Evolutionary conservation across 176 grass and related monocot species (phyloP).

Genomic region (Olyra latifolia): DNA sequence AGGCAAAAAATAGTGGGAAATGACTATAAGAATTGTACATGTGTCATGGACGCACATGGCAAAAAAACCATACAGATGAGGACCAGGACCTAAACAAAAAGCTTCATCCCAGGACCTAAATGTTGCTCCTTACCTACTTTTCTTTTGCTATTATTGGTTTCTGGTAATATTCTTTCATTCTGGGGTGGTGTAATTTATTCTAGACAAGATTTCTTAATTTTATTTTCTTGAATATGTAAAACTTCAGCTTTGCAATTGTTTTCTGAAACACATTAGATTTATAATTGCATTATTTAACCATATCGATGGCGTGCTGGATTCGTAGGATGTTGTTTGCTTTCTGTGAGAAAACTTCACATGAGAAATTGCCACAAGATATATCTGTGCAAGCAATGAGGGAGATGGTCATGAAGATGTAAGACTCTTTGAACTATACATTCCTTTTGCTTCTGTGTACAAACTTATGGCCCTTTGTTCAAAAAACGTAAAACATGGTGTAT

Average conservation of each 20-base stretch:
- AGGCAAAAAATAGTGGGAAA: neutral
- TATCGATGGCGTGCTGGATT: constrained; percentile 8
- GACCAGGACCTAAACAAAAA: neutral
- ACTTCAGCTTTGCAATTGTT: neutral
- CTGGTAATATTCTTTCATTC: neutral
- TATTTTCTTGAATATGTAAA: constrained; percentile 16
- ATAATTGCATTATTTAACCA: constrained; percentile 24
- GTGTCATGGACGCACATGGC: neutral
- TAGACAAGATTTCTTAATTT: neutral
- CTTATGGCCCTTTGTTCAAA: constrained; percentile 14
- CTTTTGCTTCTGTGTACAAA: constrained; percentile 8
- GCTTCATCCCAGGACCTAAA: neutral
- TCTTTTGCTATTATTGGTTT: constrained; percentile 5
- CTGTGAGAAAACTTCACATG: constrained; percentile 74
- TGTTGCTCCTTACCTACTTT: neutral
- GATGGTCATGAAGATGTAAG: constrained; percentile 71
- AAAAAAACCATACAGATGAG: neutral
- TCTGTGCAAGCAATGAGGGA: constrained; percentile 68
- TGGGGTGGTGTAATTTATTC: neutral
- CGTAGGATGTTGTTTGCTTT: constrained; percentile 86
- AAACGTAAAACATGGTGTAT: neutral
- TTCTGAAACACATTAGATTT: neutral
- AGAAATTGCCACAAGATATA: constrained; percentile 45
- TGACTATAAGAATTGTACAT: neutral
- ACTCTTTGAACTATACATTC: neutral